Percentiles rank a stretch among this genome's conserved stretches.
Conservation (phyloP, 768 basidiomycete genomes). For the Pulveroboletus sp. region DNA sequence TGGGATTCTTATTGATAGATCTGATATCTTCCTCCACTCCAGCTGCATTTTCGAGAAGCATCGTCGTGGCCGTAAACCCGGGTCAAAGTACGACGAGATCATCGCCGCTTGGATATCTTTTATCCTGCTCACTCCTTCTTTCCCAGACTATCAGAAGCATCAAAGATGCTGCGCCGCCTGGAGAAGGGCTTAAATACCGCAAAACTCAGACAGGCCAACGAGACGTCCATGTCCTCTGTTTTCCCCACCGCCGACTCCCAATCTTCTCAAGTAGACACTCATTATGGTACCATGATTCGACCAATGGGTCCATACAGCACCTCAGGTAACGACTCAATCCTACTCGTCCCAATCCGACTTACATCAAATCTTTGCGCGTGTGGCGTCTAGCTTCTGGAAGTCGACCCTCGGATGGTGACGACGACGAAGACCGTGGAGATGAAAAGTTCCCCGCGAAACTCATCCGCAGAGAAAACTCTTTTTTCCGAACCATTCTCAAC, state of each 20-base stretch:
- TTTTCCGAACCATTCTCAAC: constrained; percentile 81
- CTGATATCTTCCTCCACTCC: constrained; percentile 14
- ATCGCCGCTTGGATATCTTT: constrained; percentile 1
- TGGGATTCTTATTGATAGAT: constrained; percentile 2
- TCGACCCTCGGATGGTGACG: constrained; percentile 40
- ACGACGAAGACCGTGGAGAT: constrained; percentile 63
- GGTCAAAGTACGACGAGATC: constrained; percentile 64
- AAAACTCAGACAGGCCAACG: constrained; percentile 60
- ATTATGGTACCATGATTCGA: constrained; percentile 28
- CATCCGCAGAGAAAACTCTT: constrained; percentile 73
- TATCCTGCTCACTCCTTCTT: constrained; percentile 8
- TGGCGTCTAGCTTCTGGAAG: constrained; percentile 19
- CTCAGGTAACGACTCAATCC: constrained; percentile 19
- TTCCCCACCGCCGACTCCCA: constrained; percentile 31
- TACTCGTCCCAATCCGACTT: background rate
- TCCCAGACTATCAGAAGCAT: constrained; percentile 75
- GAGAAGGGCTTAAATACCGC: constrained; percentile 79
- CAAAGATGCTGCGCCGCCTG: constrained; percentile 81
- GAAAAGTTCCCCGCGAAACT: constrained; percentile 73
- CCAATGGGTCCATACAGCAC: constrained; percentile 28
- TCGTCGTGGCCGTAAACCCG: constrained; percentile 81
- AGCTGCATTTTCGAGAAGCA: constrained; percentile 89
- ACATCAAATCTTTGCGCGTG: constrained; percentile 1
- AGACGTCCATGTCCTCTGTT: constrained; percentile 31
- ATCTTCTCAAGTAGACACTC: constrained; percentile 22